Percentiles rank a stretch among this genome's conserved stretches.
Conservation (phyloP, 2,329 filamentous ascomycete genomes). For the Diaporthe amygdali region DNA sequence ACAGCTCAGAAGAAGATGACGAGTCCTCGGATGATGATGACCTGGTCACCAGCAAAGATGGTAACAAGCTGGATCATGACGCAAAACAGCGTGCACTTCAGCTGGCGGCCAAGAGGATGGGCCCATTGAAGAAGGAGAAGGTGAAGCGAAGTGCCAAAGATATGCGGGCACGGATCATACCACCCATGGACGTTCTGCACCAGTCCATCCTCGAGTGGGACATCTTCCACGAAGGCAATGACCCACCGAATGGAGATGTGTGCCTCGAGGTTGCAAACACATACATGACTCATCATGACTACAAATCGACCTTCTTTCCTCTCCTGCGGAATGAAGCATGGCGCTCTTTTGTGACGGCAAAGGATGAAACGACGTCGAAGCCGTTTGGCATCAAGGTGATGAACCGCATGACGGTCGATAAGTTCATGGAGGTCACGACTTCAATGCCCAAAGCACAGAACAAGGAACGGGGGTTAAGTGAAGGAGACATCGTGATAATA, state of each 20-base stretch:
- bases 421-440: slow-evolving; percentile 90
- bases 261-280: slow-evolving; percentile 79
- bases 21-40: slow-evolving; percentile 64
- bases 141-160: slow-evolving; percentile 85
- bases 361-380: slow-evolving; percentile 82
- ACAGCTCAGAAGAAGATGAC: slow-evolving; percentile 77
- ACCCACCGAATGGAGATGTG: slow-evolving; percentile 77
- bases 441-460: slow-evolving; percentile 74
- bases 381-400: slow-evolving; percentile 87
- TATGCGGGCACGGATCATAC: slow-evolving; percentile 89
- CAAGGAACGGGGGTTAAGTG: slow-evolving; percentile 74
- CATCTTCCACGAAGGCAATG: slow-evolving; percentile 87
- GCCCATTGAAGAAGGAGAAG: slow-evolving; percentile 84
- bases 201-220: slow-evolving; percentile 91
- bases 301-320: slow-evolving; percentile 89
- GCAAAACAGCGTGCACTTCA: slow-evolving; percentile 35
- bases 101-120: slow-evolving; percentile 62
- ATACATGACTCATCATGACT: slow-evolving; percentile 78
- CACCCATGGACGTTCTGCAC: slow-evolving; percentile 85
- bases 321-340: slow-evolving; percentile 92
- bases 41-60: slow-evolving; percentile 38
- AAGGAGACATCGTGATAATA: slow-evolving; percentile 89
- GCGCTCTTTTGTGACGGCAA: slow-evolving; percentile 89
- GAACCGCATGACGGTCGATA: slow-evolving; percentile 88
- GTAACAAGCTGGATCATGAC: slow-evolving; percentile 44